These are phyloP conservation scores for Immersiella caudata DNA, from an alignment of 495 filamentous ascomycete genomes.

Conservation along the genomic window DNA sequence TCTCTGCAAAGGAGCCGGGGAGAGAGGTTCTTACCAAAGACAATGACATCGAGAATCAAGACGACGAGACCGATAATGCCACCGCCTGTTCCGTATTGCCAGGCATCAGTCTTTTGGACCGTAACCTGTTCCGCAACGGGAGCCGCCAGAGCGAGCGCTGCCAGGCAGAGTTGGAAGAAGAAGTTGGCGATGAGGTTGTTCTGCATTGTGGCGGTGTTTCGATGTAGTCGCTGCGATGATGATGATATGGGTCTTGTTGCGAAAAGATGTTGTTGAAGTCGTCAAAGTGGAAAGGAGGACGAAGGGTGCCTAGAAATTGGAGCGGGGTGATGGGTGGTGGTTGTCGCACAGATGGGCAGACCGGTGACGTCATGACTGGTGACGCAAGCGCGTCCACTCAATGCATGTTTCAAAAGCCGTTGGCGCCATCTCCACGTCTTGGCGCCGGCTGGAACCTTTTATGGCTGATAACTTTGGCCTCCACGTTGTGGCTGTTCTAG, in stretches of 20 bases:
- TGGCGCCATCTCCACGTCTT: too few relatives aligned
- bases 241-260: neutral
- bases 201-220: constrained; percentile 27
- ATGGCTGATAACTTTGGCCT: too few relatives aligned
- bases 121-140: constrained; percentile 33
- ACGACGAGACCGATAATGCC: constrained; percentile 53
- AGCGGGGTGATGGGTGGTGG: constrained; percentile 7
- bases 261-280: neutral
- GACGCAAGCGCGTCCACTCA: constrained; percentile 1
- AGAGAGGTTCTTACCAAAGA: constrained; percentile 44
- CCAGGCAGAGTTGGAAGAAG: constrained; percentile 48
- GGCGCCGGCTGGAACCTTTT: too few relatives aligned
- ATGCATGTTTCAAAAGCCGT: too few relatives aligned
- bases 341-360: neutral
- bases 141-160: constrained; percentile 43
- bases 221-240: neutral
- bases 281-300: neutral
- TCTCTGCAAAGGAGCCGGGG: neutral
- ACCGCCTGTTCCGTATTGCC: constrained; percentile 52
- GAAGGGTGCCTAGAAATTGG: neutral
- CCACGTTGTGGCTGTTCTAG: too few relatives aligned
- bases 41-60: constrained; percentile 54
- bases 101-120: constrained; percentile 30
- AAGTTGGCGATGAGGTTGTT: constrained; percentile 35
- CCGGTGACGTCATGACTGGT: constrained; percentile 6